Evolutionary conservation across 2,329 filamentous ascomycete species (phyloP), one percentile per base, ranked within the genome.

Genomic region (Daldinia sp.): DNA sequence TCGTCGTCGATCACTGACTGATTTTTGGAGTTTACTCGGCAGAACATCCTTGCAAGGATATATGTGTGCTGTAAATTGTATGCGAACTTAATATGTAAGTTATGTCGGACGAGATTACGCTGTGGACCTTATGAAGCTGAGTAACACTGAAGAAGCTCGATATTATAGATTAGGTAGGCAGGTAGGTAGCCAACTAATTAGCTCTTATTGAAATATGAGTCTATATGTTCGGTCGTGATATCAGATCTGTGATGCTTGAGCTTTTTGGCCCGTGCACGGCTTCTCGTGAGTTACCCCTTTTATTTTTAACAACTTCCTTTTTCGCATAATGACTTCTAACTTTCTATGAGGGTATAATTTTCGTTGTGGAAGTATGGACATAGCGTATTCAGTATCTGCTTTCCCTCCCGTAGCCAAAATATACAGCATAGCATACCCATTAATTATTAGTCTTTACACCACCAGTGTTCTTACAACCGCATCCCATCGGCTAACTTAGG

Each of bases 1-100:
- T 63, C 57, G 60, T 63, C 57, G 60, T 69, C 63, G 63, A 69
- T 69, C 67, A 60, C 56, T 66, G 23, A 60, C 63, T 53, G 15
- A 44, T 60, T 28, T 46, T 69, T 56, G 59, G 63, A 62, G 50
- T 59, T 56, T 69, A 56, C 42, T 69, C 66, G 59, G 66, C 66
- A 69, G 58, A 69, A 51, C 62, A 63, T 51, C 63, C 66, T 65
- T 68, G 65, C 57, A 60, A 6, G 33, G 23, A 23, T 50, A 50
- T 50, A 7, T 50, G 13, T 6, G 20, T 46, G 15, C 15, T 30
- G 15, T 50, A 30, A 50, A 30, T 30, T 30, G 46, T 23, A 30
- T 50, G 26, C 26, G 46, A 50, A 30, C 15, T 30, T 50, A 10
- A 12, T 44, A 46, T 12, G 18, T 44, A 18, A 23, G 20, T 23